Evolutionary conservation across 2,329 filamentous ascomycete species (phyloP), one percentile per base, ranked within the genome.

Genomic region (Orbilia javanica): DNA sequence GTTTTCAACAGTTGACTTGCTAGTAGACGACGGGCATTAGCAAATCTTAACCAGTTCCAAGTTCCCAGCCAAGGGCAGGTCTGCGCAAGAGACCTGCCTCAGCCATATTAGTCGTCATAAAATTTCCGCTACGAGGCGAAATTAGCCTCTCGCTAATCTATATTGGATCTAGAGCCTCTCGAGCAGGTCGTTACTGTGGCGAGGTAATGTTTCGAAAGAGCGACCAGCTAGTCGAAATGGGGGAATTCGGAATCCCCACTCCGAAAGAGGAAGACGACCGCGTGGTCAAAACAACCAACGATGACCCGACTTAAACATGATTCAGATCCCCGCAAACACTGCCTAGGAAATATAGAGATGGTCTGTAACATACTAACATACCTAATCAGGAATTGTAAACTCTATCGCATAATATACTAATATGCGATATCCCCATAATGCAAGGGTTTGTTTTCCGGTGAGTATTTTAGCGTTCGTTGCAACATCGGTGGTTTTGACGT

Each of bases 121-220:
- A 42, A 42, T 57, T 36, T 34, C 27, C 52, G 52, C 52, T 57
- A 50, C 22, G 22, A 36, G 15, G 29, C 52, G 29, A 36, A 57
- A 36, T 60, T 25, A n/a, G 55, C n/a, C 31, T 42, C 20, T 60
- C 55, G 55, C 55, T 60, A 60, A 60, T 60, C 55, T 60, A 15
- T 57, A 10, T 57, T 57, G 18, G 52, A 57, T 57, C 27, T 57
- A 36, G 52, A 57, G 15, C 15, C 18, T 36, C 18, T 22, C 13
- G 10, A 36, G 52, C 6, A 18, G 42, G 52, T 57, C 34, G 31
- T 20, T 27, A 11, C 8, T 42, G 55, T 25, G 55, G 31, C 52
- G 55, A 42, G 18, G n/a, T 20, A n/a, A 20, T 25, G 18, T 18
- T 60, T 42, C 20, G 36, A 42, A 44, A 60, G 20, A 25, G 55